phyloP scores from a whole-genome alignment of 257 asterid species.

The Parsonsia alboflavescens region DNA sequence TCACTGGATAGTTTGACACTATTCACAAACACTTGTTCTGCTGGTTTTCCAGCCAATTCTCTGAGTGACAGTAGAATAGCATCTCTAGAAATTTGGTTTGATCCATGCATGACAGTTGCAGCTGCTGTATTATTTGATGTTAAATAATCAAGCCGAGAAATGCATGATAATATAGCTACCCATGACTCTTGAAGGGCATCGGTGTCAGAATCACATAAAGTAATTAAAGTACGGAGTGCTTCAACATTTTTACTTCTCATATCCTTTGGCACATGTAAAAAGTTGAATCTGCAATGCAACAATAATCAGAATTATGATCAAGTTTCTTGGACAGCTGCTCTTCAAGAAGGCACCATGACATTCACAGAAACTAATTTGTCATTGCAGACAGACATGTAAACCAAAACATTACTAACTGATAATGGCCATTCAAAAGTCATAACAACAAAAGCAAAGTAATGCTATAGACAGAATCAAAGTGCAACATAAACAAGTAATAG shows the following conservation, averaged over 20 bases:
- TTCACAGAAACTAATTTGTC: not conserved
- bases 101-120: constrained; percentile 95
- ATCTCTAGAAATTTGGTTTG: constrained; percentile 96
- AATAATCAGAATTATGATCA: constrained; percentile 12
- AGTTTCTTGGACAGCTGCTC: not conserved
- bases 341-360: not conserved
- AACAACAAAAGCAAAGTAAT: not conserved
- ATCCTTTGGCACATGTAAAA: constrained; percentile 94
- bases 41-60: constrained; percentile 92
- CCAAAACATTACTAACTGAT: not conserved
- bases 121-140: constrained; percentile 88
- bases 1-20: constrained; percentile 96
- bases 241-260: constrained; percentile 95
- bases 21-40: constrained; percentile 86
- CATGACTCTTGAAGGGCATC: constrained; percentile 96
- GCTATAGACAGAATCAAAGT: not conserved
- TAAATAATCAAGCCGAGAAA: constrained; percentile 93
- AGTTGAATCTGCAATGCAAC: constrained; percentile 67
- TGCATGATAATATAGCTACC: constrained; percentile 89
- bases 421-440: not conserved
- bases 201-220: constrained; percentile 80
- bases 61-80: constrained; percentile 79
- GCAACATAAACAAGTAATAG: constrained; percentile 1
- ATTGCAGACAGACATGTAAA: constrained; percentile 1
- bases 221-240: constrained; percentile 83